These are phyloP conservation scores for Chalaropsis thielavioides DNA, from an alignment of 2,329 filamentous ascomycete species.

Conservation along the genomic window DNA sequence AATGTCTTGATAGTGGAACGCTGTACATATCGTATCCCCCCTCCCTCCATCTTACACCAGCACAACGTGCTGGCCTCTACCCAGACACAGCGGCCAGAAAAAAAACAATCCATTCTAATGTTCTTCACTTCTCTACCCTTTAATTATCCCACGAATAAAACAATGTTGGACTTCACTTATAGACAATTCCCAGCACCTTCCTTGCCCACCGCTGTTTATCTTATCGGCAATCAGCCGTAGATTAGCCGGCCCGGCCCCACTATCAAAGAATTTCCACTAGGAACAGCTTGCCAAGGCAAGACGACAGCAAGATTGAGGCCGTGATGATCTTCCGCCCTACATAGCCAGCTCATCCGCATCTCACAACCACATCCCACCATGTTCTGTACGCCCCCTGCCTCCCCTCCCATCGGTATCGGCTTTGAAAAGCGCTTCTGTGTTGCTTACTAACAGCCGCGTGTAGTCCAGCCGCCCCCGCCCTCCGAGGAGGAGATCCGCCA, in stretches of 20 bases:
- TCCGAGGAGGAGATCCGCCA: conserved; percentile 55
- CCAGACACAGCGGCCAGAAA: too few species aligned
- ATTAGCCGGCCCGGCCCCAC: not conserved
- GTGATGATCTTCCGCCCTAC: not conserved
- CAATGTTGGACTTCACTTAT: too few species aligned
- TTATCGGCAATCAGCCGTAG: not conserved
- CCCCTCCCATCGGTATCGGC: too few species aligned
- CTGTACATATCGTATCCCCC: not conserved
- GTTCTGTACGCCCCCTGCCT: conserved; percentile 12
- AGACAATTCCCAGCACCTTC: not conserved
- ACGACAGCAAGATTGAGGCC: not conserved
- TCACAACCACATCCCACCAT: conserved; percentile 5
- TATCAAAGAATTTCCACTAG: conserved; percentile 2
- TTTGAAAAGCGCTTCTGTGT: not conserved
- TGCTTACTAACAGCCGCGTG: not conserved
- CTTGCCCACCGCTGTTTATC: not conserved
- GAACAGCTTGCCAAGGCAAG: not conserved
- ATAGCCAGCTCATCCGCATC: not conserved
- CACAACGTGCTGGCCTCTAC: too few species aligned
- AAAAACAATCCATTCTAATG: not conserved
- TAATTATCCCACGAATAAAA: too few species aligned
- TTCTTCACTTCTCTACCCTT: not conserved
- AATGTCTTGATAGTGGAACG: not conserved
- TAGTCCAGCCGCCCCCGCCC: conserved; percentile 54
- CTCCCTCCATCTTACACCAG: too few species aligned